These are phyloP conservation scores for Scheffersomyces cryptocercus DNA, from an alignment of 1,139 yeast genomes.

Conservation along the genomic window DNA sequence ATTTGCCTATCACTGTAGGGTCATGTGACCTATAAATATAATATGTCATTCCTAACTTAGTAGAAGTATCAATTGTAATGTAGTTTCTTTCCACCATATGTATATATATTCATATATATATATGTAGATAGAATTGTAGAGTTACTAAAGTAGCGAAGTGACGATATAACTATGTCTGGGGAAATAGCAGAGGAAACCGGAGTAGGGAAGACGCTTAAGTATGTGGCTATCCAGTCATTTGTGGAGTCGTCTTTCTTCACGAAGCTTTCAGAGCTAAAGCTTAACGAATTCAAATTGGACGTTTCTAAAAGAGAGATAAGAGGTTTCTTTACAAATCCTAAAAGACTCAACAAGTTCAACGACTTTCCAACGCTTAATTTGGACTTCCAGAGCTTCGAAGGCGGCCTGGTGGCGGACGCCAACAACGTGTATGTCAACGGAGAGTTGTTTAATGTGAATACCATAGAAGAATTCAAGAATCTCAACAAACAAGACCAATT, in stretches of 20 bases:
- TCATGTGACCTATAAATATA: too few species aligned
- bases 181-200: too few species aligned
- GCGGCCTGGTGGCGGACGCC: constrained; percentile 31
- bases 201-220: constrained; percentile 27
- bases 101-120: too few species aligned
- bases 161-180: too few species aligned
- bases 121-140: too few species aligned
- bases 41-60: too few species aligned
- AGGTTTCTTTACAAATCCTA: constrained; percentile 34
- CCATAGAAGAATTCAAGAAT: constrained; percentile 78
- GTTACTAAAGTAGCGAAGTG: too few species aligned
- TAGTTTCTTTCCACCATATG: too few species aligned
- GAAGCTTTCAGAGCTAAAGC: constrained; percentile 63
- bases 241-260: constrained; percentile 87
- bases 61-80: too few species aligned
- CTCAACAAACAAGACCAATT: constrained; percentile 63
- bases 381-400: constrained; percentile 46
- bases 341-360: constrained; percentile 38
- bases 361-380: constrained; percentile 40
- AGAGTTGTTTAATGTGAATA: constrained; percentile 63
- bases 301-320: constrained; percentile 43
- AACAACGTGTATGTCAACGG: constrained; percentile 19
- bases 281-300: constrained; percentile 66
- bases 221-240: constrained; percentile 65
- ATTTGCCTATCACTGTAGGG: too few species aligned